These are phyloP conservation scores for Carpinus fangiana DNA, from an alignment of 306 rosid genomes.

Conservation along the genomic window DNA sequence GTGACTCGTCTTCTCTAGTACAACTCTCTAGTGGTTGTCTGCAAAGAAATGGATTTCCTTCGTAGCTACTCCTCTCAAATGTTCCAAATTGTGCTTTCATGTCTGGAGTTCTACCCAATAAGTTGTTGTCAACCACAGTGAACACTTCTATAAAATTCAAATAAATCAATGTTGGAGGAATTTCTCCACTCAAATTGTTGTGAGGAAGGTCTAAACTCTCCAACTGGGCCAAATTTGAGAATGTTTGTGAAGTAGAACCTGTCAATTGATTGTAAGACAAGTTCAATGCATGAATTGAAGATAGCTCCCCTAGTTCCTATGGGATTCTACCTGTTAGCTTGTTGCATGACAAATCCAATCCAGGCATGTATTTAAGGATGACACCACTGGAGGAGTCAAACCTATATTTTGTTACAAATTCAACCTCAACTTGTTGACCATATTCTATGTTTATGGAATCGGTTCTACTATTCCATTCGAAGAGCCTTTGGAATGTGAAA, in stretches of 20 bases:
- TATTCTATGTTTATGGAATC: too few species aligned
- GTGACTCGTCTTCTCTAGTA: neutral
- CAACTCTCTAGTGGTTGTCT: neutral
- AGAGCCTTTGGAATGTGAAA: too few species aligned
- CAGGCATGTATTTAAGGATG: too few species aligned
- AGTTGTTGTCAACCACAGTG: slow-evolving; percentile 17
- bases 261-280: slow-evolving; percentile 8
- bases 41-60: slow-evolving; percentile 20
- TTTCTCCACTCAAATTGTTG: slow-evolving; percentile 13
- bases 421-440: neutral
- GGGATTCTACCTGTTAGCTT: too few species aligned
- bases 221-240: neutral
- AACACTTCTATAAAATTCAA: neutral
- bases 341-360: too few species aligned
- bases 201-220: slow-evolving; percentile 21
- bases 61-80: neutral
- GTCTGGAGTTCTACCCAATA: neutral
- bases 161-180: neutral
- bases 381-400: too few species aligned
- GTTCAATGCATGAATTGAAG: neutral
- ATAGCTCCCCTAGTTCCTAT: too few species aligned
- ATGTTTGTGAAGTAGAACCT: slow-evolving; percentile 1
- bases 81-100: neutral
- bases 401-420: too few species aligned
- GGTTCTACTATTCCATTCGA: neutral